Conservation (phyloP, 495 filamentous ascomycete genomes). For the Tetracladium setigerum region DNA sequence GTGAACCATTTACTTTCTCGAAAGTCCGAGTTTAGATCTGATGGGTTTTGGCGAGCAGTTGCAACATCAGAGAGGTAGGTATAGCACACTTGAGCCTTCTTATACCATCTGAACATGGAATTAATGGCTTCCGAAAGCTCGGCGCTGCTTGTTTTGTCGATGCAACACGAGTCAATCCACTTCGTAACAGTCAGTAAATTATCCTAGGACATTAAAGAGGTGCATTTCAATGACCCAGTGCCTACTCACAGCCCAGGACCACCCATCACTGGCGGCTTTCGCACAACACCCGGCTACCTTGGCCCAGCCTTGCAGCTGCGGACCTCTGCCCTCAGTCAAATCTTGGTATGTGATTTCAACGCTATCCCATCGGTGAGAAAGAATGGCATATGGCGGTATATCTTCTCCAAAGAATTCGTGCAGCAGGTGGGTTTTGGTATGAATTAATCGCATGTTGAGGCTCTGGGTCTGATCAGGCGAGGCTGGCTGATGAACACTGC, state of each 20-base stretch:
- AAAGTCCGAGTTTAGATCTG: background rate
- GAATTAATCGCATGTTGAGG: conserved; percentile 32
- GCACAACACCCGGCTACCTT: conserved; percentile 28
- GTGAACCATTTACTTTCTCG: background rate
- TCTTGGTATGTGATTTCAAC: conserved; percentile 29
- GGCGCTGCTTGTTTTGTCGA: too few relatives aligned
- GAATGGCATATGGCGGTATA: conserved; percentile 26
- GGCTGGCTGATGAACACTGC: too few relatives aligned
- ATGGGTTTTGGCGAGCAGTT: background rate
- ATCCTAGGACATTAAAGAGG: too few relatives aligned
- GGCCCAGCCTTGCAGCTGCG: conserved; percentile 6
- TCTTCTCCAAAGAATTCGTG: conserved; percentile 20
- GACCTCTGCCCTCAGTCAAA: background rate
- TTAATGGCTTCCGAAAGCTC: too few relatives aligned
- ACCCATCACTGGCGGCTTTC: conserved; percentile 17
- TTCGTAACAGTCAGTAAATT: too few relatives aligned
- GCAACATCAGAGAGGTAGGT: conserved; percentile 24
- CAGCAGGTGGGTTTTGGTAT: conserved; percentile 17
- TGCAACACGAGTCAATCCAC: conserved; percentile 39
- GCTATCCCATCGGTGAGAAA: conserved; percentile 31
- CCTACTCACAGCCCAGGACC: conserved; percentile 28
- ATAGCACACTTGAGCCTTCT: conserved; percentile 24
- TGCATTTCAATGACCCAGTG: too few relatives aligned
- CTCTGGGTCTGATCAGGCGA: too few relatives aligned
- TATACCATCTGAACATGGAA: conserved; percentile 31